Base-by-base conservation (phyloP, 192 early-diverging fungal genomes). In the Polychytrium aggregatum region DNA sequence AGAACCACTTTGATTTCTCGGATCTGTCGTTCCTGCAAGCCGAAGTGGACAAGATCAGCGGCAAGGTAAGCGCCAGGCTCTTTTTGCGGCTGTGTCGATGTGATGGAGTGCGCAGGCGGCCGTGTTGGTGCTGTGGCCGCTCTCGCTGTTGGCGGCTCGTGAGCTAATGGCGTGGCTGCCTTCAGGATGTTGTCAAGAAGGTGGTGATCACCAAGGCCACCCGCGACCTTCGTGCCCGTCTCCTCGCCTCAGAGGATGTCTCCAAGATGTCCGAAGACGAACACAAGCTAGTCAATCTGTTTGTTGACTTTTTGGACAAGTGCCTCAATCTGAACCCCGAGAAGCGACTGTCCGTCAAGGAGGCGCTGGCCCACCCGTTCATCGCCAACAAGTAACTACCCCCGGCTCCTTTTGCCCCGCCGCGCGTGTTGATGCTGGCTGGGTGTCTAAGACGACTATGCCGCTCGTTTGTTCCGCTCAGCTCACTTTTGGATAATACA, bases 1-100 rank as follows among this genome's bases (percentile, higher is more conserved):
- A 56, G 14, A 78, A 88, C 62, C 90, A 98, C 46, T 98, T 98
- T 77, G 89, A 92, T 53, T n/a, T n/a, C n/a, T n/a, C n/a, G n/a
- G 79, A 87, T 13, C 67, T 78, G 30, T 66, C 67, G 28, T 92
- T 92, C 55, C 50, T 85, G 41, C 68, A 71, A 2, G 55, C 41
- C 7, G 62, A 76, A 10, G 75, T 81, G 46, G 72, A 76, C 39
- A 58, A 84, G 22, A 78, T 82, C 11, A 64, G 76, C 28, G 67
- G 72, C 41, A 62, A 60, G 56, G 41, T 60, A 39, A 9, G 41
- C 5, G 20, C 35, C 34, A 7, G 10, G 10, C 20, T 22, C 41
- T 24, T n/a, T 41, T 1, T 37, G 30, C 11, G 39, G 16, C 36
- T 28, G 40, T 30, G 7, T 48, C 46, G 28, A n/a, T 2, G 17